Percentiles rank a stretch among this genome's conserved stretches.
Evolutionary conservation across 805 yeast genomes (phyloP).

Genomic region (Teunomyces pallodes): DNA sequence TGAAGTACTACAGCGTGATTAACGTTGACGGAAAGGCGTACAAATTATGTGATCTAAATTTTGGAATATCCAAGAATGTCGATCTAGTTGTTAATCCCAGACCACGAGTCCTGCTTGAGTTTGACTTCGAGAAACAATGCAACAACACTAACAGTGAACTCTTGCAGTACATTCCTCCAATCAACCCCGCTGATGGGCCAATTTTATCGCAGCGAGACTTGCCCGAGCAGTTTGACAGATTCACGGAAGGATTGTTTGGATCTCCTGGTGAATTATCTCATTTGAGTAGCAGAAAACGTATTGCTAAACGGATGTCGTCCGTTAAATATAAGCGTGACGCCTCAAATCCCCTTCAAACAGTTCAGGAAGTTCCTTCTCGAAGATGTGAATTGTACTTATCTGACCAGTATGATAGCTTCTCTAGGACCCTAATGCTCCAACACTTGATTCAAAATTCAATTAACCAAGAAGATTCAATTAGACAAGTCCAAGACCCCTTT

Average conservation of each 20-base stretch:
- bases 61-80: not conserved
- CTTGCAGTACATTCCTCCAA: not conserved
- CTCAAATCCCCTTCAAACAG: conserved; percentile 8
- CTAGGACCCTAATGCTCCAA: conserved; percentile 27
- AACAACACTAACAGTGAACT: not conserved
- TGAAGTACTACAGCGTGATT: not conserved
- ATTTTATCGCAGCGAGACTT: too few relatives aligned
- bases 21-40: not conserved
- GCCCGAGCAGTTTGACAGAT: conserved; percentile 10
- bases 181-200: not conserved
- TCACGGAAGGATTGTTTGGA: conserved; percentile 11
- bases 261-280: conserved; percentile 6
- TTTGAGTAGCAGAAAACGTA: conserved; percentile 1
- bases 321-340: conserved; percentile 5
- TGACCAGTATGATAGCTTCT: conserved; percentile 22
- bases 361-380: conserved; percentile 13
- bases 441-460: conserved; percentile 17
- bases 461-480: conserved; percentile 14
- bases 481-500: conserved; percentile 28
- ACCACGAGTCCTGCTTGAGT: not conserved
- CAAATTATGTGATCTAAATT: not conserved
- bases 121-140: not conserved
- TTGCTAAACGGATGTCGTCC: conserved; percentile 7
- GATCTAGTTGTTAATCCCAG: not conserved
- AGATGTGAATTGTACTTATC: conserved; percentile 11